Percentiles rank a stretch among this genome's conserved stretches.
phyloP scores from a whole-genome alignment of 768 basidiomycete genomes.

The Termitomyces sp. region DNA sequence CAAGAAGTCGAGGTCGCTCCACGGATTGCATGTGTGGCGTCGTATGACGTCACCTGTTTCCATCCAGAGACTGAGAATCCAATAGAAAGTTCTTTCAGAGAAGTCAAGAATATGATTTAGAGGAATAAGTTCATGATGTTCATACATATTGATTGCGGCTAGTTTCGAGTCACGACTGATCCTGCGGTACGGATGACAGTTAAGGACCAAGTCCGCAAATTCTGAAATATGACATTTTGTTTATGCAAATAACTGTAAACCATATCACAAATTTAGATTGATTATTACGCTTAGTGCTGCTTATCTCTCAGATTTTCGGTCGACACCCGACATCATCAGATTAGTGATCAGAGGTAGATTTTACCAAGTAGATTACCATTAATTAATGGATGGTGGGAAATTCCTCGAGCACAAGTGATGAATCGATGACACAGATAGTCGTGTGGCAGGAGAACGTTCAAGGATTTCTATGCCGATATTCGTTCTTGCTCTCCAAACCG shows the following conservation, averaged over 20 bases:
- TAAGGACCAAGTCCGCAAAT: not conserved
- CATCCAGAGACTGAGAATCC: slow-evolving; percentile 8
- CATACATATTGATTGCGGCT: slow-evolving; percentile 21
- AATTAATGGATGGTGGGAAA: not conserved
- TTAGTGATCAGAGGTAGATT: no score
- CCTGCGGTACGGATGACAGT: slow-evolving; percentile 5
- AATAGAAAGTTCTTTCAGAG: slow-evolving; percentile 19
- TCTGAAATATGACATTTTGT: no score
- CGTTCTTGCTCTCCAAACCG: slow-evolving; percentile 45
- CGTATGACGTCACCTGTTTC: not conserved
- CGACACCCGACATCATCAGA: no score
- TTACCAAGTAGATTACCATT: no score
- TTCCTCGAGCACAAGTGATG: not conserved
- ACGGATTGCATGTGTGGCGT: not conserved
- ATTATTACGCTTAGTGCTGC: no score
- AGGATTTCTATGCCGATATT: slow-evolving; percentile 21
- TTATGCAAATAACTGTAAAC: no score
- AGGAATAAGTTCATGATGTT: slow-evolving; percentile 15
- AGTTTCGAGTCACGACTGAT: slow-evolving; percentile 21
- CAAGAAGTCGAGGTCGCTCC: not conserved
- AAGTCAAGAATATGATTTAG: slow-evolving; percentile 22
- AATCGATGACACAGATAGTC: not conserved
- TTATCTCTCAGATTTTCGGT: no score
- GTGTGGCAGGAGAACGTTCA: slow-evolving; percentile 9
- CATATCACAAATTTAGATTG: no score